Evolutionary conservation across 2,329 filamentous ascomycete species (phyloP).

Genomic region (Trichophyton equinum): DNA sequence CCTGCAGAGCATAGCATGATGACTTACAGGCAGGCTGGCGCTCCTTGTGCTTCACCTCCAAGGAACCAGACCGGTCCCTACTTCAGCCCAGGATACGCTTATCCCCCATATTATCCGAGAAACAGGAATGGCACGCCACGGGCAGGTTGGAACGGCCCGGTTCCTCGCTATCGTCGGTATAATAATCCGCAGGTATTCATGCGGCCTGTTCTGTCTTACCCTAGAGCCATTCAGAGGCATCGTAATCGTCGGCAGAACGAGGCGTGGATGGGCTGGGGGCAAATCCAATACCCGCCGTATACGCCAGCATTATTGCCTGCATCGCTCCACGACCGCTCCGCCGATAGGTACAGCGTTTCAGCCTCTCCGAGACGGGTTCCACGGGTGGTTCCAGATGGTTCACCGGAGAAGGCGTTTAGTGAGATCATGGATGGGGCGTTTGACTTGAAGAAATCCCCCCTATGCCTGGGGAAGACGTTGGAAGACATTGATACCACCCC

Average conservation of each 20-base stretch:
- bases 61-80: background rate
- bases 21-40: background rate
- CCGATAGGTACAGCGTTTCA: background rate
- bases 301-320: background rate
- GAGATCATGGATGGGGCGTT: constrained; percentile 12
- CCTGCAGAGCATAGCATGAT: background rate
- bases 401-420: constrained; percentile 9
- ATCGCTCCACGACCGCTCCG: background rate
- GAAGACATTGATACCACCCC: background rate
- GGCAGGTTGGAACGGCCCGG: background rate
- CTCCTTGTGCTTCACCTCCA: background rate
- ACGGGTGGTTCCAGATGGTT: constrained; percentile 5
- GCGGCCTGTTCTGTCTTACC: background rate
- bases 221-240: background rate
- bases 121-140: background rate
- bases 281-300: background rate
- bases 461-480: constrained; percentile 7
- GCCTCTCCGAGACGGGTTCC: background rate
- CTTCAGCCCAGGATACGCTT: background rate
- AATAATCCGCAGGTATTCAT: background rate
- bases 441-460: constrained; percentile 9
- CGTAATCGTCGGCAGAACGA: background rate
- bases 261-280: background rate
- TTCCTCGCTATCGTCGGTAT: background rate
- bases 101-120: background rate